phyloP scores from a whole-genome alignment of 345 rosid genomes.

The Salix udensis region DNA sequence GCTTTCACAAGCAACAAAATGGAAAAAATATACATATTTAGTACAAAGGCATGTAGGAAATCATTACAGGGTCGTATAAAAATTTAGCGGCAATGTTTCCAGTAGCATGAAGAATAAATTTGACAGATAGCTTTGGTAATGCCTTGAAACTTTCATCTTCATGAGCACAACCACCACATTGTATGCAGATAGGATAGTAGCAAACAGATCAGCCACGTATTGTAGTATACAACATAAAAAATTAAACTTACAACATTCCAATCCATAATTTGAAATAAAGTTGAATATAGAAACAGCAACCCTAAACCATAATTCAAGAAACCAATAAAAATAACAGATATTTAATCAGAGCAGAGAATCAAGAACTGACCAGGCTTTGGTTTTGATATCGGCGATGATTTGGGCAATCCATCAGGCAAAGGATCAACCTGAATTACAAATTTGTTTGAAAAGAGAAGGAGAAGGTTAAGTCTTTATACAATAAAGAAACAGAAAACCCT shows the following conservation, averaged over 20 bases:
- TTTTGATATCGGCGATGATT: constrained; percentile 25
- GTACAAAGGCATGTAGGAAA: background rate
- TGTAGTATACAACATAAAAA: background rate
- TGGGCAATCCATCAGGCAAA: constrained; percentile 22
- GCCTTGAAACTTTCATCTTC: constrained; percentile 41
- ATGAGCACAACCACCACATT: background rate
- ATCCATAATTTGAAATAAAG: background rate
- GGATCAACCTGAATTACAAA: constrained; percentile 34
- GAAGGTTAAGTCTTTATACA: background rate
- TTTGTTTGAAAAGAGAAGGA: background rate
- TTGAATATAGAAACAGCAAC: background rate
- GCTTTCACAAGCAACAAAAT: background rate
- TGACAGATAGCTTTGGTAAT: constrained; percentile 50
- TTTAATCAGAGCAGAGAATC: background rate
- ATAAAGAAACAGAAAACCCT: background rate
- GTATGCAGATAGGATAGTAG: background rate
- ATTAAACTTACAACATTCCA: background rate
- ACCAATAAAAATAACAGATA: background rate
- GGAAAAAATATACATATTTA: background rate
- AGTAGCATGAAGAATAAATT: constrained; percentile 58
- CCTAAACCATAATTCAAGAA: background rate
- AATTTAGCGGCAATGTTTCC: constrained; percentile 80
- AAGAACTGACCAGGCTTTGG: constrained; percentile 43
- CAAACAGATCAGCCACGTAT: background rate
- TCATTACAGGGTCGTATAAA: constrained; percentile 53